Evolutionary conservation across 805 yeast genomes (phyloP).

Genomic region (Starmerella geochares): DNA sequence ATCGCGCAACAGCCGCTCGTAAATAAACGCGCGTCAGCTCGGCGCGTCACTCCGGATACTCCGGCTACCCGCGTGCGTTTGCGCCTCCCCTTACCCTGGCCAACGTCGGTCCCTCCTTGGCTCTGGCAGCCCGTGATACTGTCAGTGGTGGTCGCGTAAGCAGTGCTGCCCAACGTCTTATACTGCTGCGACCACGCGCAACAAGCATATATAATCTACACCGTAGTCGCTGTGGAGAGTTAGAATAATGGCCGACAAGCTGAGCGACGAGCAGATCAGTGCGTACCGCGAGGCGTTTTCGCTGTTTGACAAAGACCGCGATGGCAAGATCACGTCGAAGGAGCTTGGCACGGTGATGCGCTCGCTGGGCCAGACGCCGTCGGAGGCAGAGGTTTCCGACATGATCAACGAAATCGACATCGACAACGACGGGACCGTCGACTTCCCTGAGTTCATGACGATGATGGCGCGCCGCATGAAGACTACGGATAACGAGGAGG

Average conservation of each 20-base stretch:
- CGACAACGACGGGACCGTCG: slow-evolving; percentile 84
- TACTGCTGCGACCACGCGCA: not conserved
- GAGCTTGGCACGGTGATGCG: slow-evolving; percentile 98
- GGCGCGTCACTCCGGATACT: no score
- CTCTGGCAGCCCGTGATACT: no score
- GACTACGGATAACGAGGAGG: slow-evolving; percentile 95
- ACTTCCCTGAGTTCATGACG: slow-evolving; percentile 71
- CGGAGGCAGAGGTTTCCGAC: slow-evolving; percentile 91
- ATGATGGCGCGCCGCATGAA: slow-evolving; percentile 89
- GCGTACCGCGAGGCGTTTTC: slow-evolving; percentile 98
- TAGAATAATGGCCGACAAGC: slow-evolving; percentile 54
- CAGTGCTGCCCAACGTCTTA: not conserved
- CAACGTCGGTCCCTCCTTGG: no score
- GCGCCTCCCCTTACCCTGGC: no score
- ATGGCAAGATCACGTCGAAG: slow-evolving; percentile 86
- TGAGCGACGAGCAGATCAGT: slow-evolving; percentile 90
- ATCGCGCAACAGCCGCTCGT: no score
- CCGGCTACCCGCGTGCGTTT: no score
- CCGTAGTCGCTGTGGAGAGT: not conserved
- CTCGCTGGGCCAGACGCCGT: slow-evolving; percentile 94
- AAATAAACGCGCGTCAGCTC: no score
- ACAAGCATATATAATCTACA: not conserved
- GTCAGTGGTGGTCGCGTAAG: slow-evolving; percentile 2
- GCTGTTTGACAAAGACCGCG: slow-evolving; percentile 90
- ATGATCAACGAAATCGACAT: slow-evolving; percentile 95